Base-by-base conservation (phyloP, 257 asterid genomes). In the Coffea eugenioides region DNA sequence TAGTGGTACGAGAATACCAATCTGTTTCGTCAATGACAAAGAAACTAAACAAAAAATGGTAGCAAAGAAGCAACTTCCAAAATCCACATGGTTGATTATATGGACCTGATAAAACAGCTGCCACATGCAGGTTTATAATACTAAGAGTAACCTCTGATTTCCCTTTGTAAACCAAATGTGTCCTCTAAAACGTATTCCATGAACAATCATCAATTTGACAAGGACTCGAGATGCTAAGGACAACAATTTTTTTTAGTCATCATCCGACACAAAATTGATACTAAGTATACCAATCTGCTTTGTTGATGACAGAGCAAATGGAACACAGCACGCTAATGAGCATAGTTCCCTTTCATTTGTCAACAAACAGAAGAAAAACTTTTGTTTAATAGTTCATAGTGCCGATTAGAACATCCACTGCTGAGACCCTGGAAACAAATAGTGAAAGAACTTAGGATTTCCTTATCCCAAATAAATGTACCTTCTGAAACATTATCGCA, bases 1-100 rank as follows among this genome's bases (percentile, higher is more conserved):
- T 18, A 66, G 48, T 80, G 82, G 79, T 59, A 80, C 52, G 20
- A 16, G 27, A 43, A 74, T 2, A 81, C 77, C 84, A 79, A 81
- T 14, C 64, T 81, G 87, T 83, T 84, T 75, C 80, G 84, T 73
- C 15, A 39, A 80, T 83, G 87, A 77, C 84, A 69, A 54, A 12
- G 36, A 1, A 27, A 54, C 67, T 5, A 3, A 52, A 52, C 21
- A 15, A 13, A 51, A 18, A 52, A 52, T 52, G 21, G 20, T 52
- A 52, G 16, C 56, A 51, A 3, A 51, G 2, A 51, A 51, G 56
- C 59, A 52, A 54, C 61, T 20, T 16, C 61, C 23, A 15, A 54
- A 51, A 54, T 13, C 23, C 61, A 54, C 18, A 3, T 16, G 61
- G 61, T 54, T 54, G 5, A 15, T 14, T 13, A 23, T 54, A 3